Evolutionary conservation across 768 basidiomycete species (phyloP), one percentile per base, ranked within the genome.

Genomic region (Artomyces pyxidatus): DNA sequence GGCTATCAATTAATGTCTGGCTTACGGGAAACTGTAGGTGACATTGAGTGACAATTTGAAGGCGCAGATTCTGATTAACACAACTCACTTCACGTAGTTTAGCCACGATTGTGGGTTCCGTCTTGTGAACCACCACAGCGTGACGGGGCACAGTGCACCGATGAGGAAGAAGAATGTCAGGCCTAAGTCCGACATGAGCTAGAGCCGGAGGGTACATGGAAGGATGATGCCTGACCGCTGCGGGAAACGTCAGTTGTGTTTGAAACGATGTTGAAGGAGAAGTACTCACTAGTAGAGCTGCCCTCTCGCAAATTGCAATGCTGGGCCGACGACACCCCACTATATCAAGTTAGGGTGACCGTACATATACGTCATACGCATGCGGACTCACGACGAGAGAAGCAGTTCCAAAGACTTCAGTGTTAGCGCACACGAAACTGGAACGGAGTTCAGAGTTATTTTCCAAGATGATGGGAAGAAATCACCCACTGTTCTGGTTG

Each of bases 341-440:
- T 48, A 11, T 8, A 21, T 17, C 11, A 4, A 7, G 45, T 35
- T 37, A 21, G 19, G 19, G 10, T 12, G 19, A n/a, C 30, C 17
- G 3, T 12, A n/a, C 9, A 46, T 22, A 14, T n/a, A 14, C 5
- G 30, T 12, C 32, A 35, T 17, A 21, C 14, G 37, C 12, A n/a
- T 25, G 10, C 10, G 9, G 29, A 29, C 47, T 7, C 25, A 48
- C 47, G 39, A 68, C 65, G 63, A 78, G 57, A 55, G 65, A 68
- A 0, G 77, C 77, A 12, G 74, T 75, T 30, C 74, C 75, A 43
- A 78, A 75, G 12, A 85, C 82, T 50, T 79, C 67, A 2, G 73
- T 77, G 26, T 61, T 63, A 5, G 75, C 70, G 49, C 81, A 83
- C 16, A 63, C 69, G 49, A 80, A 81, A 61, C 65, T 68, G n/a